Conservation (phyloP, 768 basidiomycete genomes). For the Chlorophyllum brunneum region DNA sequence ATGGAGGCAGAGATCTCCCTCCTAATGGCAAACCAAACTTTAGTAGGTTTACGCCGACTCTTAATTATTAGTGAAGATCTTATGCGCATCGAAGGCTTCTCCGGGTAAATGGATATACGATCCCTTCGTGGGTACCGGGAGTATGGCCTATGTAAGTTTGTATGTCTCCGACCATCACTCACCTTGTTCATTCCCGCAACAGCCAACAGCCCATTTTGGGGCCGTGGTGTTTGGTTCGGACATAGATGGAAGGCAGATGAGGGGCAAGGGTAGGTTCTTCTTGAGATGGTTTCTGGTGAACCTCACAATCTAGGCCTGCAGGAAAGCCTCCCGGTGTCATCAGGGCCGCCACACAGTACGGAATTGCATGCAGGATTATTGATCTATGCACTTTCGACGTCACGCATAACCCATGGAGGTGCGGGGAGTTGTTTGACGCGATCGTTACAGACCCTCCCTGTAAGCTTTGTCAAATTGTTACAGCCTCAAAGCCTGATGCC, state of each 20-base stretch:
- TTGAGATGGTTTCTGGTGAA: not conserved
- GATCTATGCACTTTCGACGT: constrained; percentile 92
- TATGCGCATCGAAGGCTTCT: constrained; percentile 49
- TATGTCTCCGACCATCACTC: not conserved
- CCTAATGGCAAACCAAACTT: constrained; percentile 93
- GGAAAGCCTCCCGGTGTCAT: constrained; percentile 64
- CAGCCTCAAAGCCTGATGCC: not conserved
- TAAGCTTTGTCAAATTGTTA: constrained; percentile 32
- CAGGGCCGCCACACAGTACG: constrained; percentile 83
- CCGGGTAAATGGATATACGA: constrained; percentile 94
- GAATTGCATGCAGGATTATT: constrained; percentile 63
- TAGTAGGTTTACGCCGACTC: constrained; percentile 43
- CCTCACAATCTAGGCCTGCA: not conserved
- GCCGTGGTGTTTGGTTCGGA: constrained; percentile 87
- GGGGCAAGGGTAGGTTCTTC: constrained; percentile 69
- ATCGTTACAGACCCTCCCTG: constrained; percentile 95
- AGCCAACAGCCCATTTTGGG: constrained; percentile 89
- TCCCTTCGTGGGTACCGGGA: constrained; percentile 92
- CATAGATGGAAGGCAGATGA: constrained; percentile 96
- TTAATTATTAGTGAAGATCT: not conserved
- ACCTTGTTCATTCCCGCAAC: not conserved
- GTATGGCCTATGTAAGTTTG: constrained; percentile 74
- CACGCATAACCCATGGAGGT: constrained; percentile 86
- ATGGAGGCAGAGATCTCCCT: constrained; percentile 97
- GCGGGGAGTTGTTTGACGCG: constrained; percentile 88